Base-by-base conservation (phyloP, 169 alveolate species). In the Plasmodium gaboni region DNA sequence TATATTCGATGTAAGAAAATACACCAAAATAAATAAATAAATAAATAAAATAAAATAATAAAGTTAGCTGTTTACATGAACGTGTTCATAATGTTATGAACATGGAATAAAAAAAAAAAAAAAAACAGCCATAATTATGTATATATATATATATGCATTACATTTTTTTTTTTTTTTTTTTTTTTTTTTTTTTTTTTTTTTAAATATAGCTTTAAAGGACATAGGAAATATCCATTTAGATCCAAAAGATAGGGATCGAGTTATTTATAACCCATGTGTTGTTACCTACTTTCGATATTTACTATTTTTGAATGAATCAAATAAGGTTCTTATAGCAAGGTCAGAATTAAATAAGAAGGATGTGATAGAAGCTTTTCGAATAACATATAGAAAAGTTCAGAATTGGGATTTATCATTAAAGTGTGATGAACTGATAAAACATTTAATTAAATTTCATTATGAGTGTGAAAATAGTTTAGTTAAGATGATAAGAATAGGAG, bases 211-310 rank as follows among this genome's bases (percentile, higher is more conserved):
- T 32, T 53, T 76, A 32, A 76, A 76, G 51, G 88, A 76, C 68
- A 76, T 76, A 4, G 88, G 88, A 7, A 76, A 76, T 64, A 76
- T 76, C 6, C 88, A 76, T 71, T 68, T 76, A 42, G 88, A 76
- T 24, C 88, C 88, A 51, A 76, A 76, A 59, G 88, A 76, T 67
- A 76, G 88, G 50, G 88, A 76, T 48, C 26, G 88, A 46, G 63
- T 63, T 10, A 76, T 76, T 63, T 76, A 76, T 55, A 76, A 76
- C 63, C 88, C 88, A 24, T 76, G 88, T 64, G 65, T 76, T 19
- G 76, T 76, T 32, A 76, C 88, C 17, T 76, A 76, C 51, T 76
- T 76, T 68, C 88, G 88, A 12, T 76, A 76, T 28, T 59, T 76
- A 15, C 59, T 76, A 26, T 76, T 76, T 68, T 7, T 76, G 46